Conservation (phyloP, 1,139 yeast genomes). For the Candida neerlandica region DNA sequence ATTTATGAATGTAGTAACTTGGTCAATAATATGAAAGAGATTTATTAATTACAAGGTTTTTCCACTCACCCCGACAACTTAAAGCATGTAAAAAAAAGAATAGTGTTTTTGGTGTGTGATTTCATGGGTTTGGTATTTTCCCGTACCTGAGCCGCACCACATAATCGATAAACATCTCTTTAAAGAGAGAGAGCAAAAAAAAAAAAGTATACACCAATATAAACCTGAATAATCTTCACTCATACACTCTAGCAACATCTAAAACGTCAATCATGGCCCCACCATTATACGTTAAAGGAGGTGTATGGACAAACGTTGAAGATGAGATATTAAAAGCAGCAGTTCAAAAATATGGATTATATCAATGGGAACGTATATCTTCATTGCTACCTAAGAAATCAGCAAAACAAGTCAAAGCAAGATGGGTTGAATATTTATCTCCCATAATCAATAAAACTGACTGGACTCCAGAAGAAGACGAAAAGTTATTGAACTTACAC, state of each 20-base stretch:
- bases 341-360: constrained; percentile 87
- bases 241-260: not conserved
- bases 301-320: constrained; percentile 89
- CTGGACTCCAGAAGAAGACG: constrained; percentile 83
- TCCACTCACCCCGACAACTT: too few species aligned
- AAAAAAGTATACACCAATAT: not conserved
- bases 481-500: constrained; percentile 65
- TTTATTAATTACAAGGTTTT: too few species aligned
- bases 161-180: not conserved
- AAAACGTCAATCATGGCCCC: constrained; percentile 37
- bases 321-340: constrained; percentile 91
- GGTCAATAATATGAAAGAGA: too few species aligned
- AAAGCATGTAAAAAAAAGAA: too few species aligned
- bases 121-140: too few species aligned
- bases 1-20: too few species aligned
- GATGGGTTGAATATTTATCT: constrained; percentile 90
- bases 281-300: constrained; percentile 81
- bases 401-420: constrained; percentile 88
- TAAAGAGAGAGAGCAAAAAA: not conserved
- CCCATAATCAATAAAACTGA: constrained; percentile 65
- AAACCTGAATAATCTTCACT: not conserved
- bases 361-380: constrained; percentile 94
- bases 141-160: too few species aligned
- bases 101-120: too few species aligned
- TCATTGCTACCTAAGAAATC: constrained; percentile 83